Percentiles rank a stretch among this genome's conserved stretches.
Evolutionary conservation across 2,329 filamentous ascomycete genomes (phyloP).

Genomic region (Fusarium sp.): DNA sequence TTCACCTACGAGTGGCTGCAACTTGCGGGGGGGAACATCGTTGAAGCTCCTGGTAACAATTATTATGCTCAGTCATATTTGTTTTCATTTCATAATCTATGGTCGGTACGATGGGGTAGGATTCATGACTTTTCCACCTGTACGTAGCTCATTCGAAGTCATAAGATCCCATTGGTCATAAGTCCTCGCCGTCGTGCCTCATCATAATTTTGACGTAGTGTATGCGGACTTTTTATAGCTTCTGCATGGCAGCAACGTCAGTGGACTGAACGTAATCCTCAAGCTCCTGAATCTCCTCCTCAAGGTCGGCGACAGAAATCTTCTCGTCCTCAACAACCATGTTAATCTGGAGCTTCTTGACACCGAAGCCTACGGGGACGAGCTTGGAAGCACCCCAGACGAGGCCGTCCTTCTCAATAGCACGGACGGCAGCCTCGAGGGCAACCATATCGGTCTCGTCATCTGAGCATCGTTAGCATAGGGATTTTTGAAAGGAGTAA

Average conservation of each 20-base stretch:
- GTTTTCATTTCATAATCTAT: slow-evolving; percentile 40
- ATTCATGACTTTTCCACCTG: slow-evolving; percentile 40
- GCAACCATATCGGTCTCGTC: slow-evolving; percentile 92
- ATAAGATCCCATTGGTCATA: slow-evolving; percentile 40
- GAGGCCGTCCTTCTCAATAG: slow-evolving; percentile 91
- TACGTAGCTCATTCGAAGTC: slow-evolving; percentile 39
- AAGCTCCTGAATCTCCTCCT: slow-evolving; percentile 81
- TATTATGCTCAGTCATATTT: slow-evolving; percentile 9
- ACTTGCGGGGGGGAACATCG: neutral
- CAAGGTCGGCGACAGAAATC: slow-evolving; percentile 85
- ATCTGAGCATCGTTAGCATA: slow-evolving; percentile 60
- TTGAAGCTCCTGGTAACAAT: neutral
- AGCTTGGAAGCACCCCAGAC: slow-evolving; percentile 95
- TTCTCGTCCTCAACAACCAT: slow-evolving; percentile 97
- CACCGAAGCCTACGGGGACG: slow-evolving; percentile 92
- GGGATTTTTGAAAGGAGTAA: neutral
- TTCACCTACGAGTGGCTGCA: neutral
- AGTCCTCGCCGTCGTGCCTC: slow-evolving; percentile 46
- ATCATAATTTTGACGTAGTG: slow-evolving; percentile 41
- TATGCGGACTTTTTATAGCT: slow-evolving; percentile 70
- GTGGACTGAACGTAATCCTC: slow-evolving; percentile 98
- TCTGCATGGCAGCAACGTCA: slow-evolving; percentile 91
- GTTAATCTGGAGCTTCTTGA: slow-evolving; percentile 99
- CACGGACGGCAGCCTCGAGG: slow-evolving; percentile 82
- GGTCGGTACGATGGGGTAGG: slow-evolving; percentile 32